Conservation (phyloP, 164 flowering plant species). For the Liriodendron chinense region DNA sequence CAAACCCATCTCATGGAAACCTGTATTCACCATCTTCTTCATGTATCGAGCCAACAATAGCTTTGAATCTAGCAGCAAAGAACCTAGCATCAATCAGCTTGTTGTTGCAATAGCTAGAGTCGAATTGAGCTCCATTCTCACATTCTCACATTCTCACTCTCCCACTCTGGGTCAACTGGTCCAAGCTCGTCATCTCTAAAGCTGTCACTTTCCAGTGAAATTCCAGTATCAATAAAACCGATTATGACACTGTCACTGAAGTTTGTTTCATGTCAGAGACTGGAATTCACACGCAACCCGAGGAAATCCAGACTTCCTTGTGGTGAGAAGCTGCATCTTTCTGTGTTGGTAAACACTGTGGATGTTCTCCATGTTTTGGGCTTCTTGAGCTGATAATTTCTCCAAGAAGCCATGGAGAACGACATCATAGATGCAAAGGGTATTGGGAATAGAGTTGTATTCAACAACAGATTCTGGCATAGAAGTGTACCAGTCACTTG, state of each 20-base stretch:
- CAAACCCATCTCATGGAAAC: slow-evolving; percentile 1
- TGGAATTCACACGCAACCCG: neutral
- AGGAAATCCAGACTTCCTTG: neutral
- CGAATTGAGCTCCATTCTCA: slow-evolving; percentile 1
- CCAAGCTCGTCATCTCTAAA: slow-evolving; percentile 1
- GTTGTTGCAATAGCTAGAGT: slow-evolving; percentile 3
- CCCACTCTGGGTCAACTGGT: slow-evolving; percentile 3
- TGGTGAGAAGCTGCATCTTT: neutral
- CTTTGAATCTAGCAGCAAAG: neutral
- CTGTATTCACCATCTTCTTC: neutral
- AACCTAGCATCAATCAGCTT: slow-evolving; percentile 10
- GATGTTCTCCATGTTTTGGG: neutral
- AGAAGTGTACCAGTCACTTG: slow-evolving; percentile 4
- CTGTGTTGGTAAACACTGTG: neutral
- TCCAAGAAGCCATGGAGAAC: neutral
- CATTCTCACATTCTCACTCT: slow-evolving; percentile 3
- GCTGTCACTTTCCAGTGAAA: slow-evolving; percentile 3
- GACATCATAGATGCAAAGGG: neutral
- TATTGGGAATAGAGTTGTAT: neutral
- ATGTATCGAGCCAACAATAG: neutral
- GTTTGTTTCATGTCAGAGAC: slow-evolving; percentile 5
- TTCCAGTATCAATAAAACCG: slow-evolving; percentile 3
- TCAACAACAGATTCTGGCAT: neutral
- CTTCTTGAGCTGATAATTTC: slow-evolving; percentile 1
- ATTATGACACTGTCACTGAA: neutral